Conservation (phyloP, 116 monocot species). For the Iris pallida region DNA sequence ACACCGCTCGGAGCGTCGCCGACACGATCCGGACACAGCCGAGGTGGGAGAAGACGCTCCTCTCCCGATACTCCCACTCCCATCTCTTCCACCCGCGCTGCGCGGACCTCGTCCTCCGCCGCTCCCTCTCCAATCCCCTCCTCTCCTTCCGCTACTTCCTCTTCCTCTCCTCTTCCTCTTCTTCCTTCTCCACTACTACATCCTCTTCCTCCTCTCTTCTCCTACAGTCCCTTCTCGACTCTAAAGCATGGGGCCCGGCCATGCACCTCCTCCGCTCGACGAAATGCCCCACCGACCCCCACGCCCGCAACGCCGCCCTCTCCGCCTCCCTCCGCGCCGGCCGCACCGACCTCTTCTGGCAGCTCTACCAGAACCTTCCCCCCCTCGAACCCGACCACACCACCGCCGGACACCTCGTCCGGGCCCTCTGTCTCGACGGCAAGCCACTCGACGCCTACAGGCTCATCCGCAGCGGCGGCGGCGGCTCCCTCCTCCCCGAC, state of each 20-base stretch:
- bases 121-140: conserved; percentile 22
- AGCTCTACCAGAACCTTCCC: conserved; percentile 22
- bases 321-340: conserved; percentile 22
- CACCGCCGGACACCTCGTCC: conserved; percentile 35
- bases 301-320: conserved; percentile 41
- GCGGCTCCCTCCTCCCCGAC: conserved; percentile 29
- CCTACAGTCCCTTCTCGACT: conserved; percentile 10
- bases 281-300: conserved; percentile 29
- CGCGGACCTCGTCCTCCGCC: conserved; percentile 16
- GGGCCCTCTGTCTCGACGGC: conserved; percentile 32
- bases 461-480: conserved; percentile 28
- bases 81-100: conserved; percentile 12
- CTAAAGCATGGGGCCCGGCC: conserved; percentile 29
- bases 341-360: conserved; percentile 40
- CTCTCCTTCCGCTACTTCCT: conserved; percentile 51
- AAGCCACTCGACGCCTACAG: conserved; percentile 27
- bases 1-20: conserved; percentile 23
- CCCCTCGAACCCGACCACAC: conserved; percentile 22
- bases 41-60: conserved; percentile 34
- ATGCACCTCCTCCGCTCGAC: conserved; percentile 36
- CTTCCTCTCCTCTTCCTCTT: conserved; percentile 30
- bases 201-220: conserved; percentile 12
- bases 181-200: neutral
- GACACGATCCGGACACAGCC: conserved; percentile 31
- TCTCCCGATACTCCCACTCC: conserved; percentile 6